Conservation (phyloP, 495 filamentous ascomycete genomes). For the Hypoxylon subgilvum region DNA sequence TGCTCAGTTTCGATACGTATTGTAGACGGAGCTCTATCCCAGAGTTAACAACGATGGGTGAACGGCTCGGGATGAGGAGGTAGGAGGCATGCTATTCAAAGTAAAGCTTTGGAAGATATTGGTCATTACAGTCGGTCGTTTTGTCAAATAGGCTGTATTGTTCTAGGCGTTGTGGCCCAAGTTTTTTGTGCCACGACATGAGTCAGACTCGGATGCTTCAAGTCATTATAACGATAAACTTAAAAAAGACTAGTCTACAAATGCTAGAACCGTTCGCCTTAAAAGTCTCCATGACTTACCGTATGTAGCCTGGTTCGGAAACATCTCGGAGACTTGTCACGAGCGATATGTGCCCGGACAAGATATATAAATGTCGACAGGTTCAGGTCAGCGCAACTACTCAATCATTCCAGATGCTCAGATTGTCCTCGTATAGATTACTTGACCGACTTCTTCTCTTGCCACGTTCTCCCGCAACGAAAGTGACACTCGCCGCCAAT, state of each 20-base stretch:
- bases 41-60: background rate
- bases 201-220: no score
- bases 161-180: no score
- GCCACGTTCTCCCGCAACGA: background rate
- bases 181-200: no score
- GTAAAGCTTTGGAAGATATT: no score
- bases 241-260: no score
- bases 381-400: no score
- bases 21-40: background rate
- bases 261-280: no score
- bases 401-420: background rate
- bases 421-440: background rate
- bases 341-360: slow-evolving; percentile 10
- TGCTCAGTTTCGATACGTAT: slow-evolving; percentile 23
- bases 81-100: no score
- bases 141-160: no score
- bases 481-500: background rate
- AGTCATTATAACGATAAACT: no score
- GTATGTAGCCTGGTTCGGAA: background rate
- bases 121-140: no score
- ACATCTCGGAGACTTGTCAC: slow-evolving; percentile 12
- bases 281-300: background rate
- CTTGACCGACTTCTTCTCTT: background rate
- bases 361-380: background rate
- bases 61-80: no score